Evolutionary conservation across 192 early-diverging fungal genomes (phyloP).

Genomic region (Podila verticillata): DNA sequence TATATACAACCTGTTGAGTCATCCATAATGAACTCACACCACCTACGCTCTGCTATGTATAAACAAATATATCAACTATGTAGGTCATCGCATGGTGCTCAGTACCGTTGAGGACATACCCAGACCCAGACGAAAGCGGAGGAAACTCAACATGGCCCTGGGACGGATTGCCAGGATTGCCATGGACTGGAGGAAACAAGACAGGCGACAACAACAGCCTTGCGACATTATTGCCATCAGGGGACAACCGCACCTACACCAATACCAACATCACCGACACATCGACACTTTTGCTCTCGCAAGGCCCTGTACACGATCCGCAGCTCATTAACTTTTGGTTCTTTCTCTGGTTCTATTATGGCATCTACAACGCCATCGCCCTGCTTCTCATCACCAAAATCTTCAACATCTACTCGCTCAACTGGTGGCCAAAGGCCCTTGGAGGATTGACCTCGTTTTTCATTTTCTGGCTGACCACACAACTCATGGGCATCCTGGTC

Average conservation of each 20-base stretch:
- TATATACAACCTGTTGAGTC: no score
- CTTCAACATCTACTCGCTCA: constrained; percentile 81
- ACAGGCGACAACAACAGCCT: constrained; percentile 1
- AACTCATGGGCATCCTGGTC: constrained; percentile 64
- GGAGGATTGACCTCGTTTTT: constrained; percentile 70
- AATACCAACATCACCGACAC: neutral
- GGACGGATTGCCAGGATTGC: constrained; percentile 31
- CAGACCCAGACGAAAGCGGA: constrained; percentile 23
- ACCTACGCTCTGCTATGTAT: no score
- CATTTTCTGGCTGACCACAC: constrained; percentile 73
- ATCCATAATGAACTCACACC: no score
- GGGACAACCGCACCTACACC: neutral
- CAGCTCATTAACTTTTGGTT: constrained; percentile 80
- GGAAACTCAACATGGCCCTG: constrained; percentile 35
- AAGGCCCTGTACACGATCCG: constrained; percentile 11
- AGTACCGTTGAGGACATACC: constrained; percentile 40
- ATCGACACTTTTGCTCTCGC: constrained; percentile 16
- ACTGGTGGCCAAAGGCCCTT: constrained; percentile 80
- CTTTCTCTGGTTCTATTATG: constrained; percentile 82
- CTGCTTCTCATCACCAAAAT: constrained; percentile 79
- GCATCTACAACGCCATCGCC: constrained; percentile 77
- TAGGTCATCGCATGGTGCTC: constrained; percentile 51
- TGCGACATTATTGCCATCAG: neutral
- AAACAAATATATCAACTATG: no score
- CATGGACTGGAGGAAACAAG: neutral